These are phyloP conservation scores for Boletus tomentosulus DNA, from an alignment of 768 basidiomycete species.

Conservation along the genomic window DNA sequence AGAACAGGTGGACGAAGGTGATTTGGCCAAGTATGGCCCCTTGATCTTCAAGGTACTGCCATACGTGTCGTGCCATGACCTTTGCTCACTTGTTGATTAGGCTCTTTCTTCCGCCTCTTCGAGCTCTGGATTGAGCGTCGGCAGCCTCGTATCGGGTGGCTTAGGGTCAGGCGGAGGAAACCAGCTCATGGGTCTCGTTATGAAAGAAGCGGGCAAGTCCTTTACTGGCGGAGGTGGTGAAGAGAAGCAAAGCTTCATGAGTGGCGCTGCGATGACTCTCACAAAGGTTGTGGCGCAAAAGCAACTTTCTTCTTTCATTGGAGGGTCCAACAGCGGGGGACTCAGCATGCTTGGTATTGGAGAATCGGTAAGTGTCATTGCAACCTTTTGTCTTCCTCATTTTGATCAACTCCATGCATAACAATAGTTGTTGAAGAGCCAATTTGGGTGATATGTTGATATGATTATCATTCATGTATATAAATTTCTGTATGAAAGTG, in stretches of 20 bases:
- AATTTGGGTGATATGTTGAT: slow-evolving; percentile 7
- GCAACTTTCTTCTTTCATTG: slow-evolving; percentile 37
- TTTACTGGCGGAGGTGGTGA: slow-evolving; percentile 63
- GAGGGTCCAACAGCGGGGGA: slow-evolving; percentile 69
- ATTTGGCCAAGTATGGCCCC: slow-evolving; percentile 18
- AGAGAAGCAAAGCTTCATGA: slow-evolving; percentile 77
- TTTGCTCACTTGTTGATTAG: slow-evolving; percentile 12
- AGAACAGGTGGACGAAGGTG: slow-evolving; percentile 8
- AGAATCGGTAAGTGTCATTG: slow-evolving; percentile 38
- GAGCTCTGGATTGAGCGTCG: slow-evolving; percentile 31
- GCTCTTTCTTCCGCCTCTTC: slow-evolving; percentile 13
- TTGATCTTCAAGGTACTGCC: slow-evolving; percentile 16
- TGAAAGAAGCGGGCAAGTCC: slow-evolving; percentile 75
- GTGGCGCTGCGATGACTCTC: slow-evolving; percentile 79
- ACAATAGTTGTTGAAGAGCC: slow-evolving; percentile 7
- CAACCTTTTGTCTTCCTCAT: neutral
- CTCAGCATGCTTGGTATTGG: slow-evolving; percentile 50
- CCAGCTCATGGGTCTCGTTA: slow-evolving; percentile 79
- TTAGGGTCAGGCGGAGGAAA: slow-evolving; percentile 46
- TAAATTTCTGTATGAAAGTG: too few species aligned
- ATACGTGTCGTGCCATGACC: neutral
- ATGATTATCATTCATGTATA: neutral
- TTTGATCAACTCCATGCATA: neutral
- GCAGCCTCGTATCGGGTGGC: slow-evolving; percentile 27
- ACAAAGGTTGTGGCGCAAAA: slow-evolving; percentile 80